These are phyloP conservation scores for Phytophthora pini DNA, from an alignment of 352 stramenopile species.

Conservation along the genomic window DNA sequence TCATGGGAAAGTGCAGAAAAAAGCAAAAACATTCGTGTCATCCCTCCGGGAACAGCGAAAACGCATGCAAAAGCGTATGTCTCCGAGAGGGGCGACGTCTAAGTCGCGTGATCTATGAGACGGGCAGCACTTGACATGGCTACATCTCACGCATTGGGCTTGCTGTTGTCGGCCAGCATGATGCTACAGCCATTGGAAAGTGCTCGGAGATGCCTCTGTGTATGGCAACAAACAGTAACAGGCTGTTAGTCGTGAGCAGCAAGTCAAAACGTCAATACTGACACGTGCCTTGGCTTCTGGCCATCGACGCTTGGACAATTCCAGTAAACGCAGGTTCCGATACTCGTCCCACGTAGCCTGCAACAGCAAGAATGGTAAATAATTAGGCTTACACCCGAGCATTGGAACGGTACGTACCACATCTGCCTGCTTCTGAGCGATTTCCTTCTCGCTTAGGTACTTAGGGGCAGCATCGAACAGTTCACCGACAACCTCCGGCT, in stretches of 20 bases:
- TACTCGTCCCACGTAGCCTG: constrained; percentile 77
- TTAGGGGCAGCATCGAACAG: constrained; percentile 59
- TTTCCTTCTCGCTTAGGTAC: constrained; percentile 64
- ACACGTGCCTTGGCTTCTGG: constrained; percentile 60
- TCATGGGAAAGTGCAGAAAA: constrained; percentile 8
- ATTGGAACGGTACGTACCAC: constrained; percentile 10
- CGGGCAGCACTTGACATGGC: constrained; percentile 14
- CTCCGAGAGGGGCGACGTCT: constrained; percentile 1
- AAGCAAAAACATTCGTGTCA: constrained; percentile 6
- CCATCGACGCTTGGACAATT: constrained; percentile 76
- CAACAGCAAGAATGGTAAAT: constrained; percentile 7
- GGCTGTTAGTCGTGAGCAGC: constrained; percentile 3
- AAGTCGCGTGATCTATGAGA: constrained; percentile 18
- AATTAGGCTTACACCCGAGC: background rate
- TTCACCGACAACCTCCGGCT: constrained; percentile 61
- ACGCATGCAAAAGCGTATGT: background rate
- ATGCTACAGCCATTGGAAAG: constrained; percentile 83
- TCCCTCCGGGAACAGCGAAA: constrained; percentile 1
- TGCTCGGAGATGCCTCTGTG: constrained; percentile 63
- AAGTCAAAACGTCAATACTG: no score
- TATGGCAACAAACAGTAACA: constrained; percentile 7
- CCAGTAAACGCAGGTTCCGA: constrained; percentile 65
- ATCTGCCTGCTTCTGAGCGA: constrained; percentile 52
- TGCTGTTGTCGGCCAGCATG: constrained; percentile 48
- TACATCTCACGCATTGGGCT: constrained; percentile 13